Evolutionary conservation across 2,329 filamentous ascomycete species (phyloP), one percentile per base, ranked within the genome.

Genomic region (Exophiala dermatitidis): DNA sequence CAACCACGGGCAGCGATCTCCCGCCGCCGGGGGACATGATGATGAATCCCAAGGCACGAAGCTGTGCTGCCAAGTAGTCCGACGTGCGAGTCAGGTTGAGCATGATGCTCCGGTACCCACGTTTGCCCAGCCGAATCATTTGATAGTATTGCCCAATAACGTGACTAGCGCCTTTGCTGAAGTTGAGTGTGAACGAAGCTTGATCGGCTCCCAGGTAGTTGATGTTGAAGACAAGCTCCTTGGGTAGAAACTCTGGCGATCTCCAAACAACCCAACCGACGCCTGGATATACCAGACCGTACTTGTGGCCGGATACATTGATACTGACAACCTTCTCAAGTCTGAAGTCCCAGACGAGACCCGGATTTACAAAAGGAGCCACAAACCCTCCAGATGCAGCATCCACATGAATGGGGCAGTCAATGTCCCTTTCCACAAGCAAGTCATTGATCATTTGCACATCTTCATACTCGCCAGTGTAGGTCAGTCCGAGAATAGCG

Each of bases 141-240:
- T 96, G 90, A 75, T 97, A 96, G 75, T 96, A 97, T 72, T 97
- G 91, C 30, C 88, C 91, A 58, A 97, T 95, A 66, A 96, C 88
- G 68, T 96, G 90, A 4, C 86, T 89, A 8, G 91, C 91, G 53
- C 90, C 90, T 70, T 95, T 95, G 67, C 88, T 94, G 77, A 97
- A 97, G 77, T 97, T 97, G 55, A 97, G 82, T 0, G 91, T 96
- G 74, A 96, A 96, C 2, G 89, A 95, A 1, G 90, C 86, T 69
- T 97, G 91, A 67, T 96, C 89, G 7, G 91, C 90, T 46, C 91
- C 91, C 4, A 96, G 85, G 73, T 97, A 97, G 79, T 96, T 96
- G 80, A 97, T 96, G 78, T 95, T 96, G 81, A 97, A 97, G 64
- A 97, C 89, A 26, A 96, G 83, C 66, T 96, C 90, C 67, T 91